A percentile compares a stretch with the other conserved stretches of the same genome.
Evolutionary conservation across 306 rosid species (phyloP).

Genomic region (Malus fusca): DNA sequence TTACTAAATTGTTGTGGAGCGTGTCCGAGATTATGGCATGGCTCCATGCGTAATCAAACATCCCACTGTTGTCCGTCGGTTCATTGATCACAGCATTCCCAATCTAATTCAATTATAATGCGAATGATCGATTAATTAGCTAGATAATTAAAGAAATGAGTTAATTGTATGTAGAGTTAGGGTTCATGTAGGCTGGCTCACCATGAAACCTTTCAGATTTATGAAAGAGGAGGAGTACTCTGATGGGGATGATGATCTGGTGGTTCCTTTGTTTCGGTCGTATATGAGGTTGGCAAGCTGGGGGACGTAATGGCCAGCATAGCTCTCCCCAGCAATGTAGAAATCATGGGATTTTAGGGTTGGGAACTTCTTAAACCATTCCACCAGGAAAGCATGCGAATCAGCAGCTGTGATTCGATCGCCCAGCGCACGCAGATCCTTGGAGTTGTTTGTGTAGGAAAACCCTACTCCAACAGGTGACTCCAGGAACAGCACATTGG

Average conservation of each 20-base stretch:
- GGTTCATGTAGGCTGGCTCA: conserved; percentile 4
- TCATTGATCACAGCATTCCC: conserved; percentile 52
- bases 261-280: conserved; percentile 27
- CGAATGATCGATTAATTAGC: not conserved
- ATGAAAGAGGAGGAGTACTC: conserved; percentile 23
- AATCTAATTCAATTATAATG: conserved; percentile 19
- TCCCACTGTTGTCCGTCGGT: conserved; percentile 32
- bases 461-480: conserved; percentile 72
- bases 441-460: conserved; percentile 53
- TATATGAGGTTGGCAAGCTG: conserved; percentile 68
- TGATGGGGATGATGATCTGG: not conserved
- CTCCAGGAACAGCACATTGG: conserved; percentile 64
- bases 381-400: conserved; percentile 43
- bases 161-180: not conserved
- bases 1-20: conserved; percentile 14
- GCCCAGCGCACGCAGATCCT: conserved; percentile 44
- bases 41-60: conserved; percentile 56
- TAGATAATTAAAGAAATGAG: not conserved
- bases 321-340: conserved; percentile 67
- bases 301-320: conserved; percentile 69
- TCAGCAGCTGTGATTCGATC: conserved; percentile 50
- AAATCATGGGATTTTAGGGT: conserved; percentile 39
- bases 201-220: conserved; percentile 71
- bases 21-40: conserved; percentile 53
- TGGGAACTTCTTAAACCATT: conserved; percentile 64